Percentiles rank a stretch among this genome's conserved stretches.
Conservation (phyloP, 2,329 filamentous ascomycete genomes). For the Polychaeton citri region DNA sequence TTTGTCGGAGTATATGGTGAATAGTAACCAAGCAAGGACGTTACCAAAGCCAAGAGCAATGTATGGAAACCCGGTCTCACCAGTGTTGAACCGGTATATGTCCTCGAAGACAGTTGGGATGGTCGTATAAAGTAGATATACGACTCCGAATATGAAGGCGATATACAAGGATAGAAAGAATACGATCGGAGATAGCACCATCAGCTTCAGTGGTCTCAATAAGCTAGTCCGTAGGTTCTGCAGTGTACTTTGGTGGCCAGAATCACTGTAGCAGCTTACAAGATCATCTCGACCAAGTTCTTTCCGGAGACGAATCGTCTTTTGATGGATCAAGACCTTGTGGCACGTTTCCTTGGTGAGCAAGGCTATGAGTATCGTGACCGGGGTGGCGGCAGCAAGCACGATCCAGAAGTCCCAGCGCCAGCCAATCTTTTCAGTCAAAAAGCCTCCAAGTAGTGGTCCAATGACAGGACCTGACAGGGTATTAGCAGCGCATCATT, state of each 20-base stretch:
- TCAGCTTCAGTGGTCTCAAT: neutral
- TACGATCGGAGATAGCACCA: neutral
- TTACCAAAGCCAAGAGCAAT: constrained; percentile 10
- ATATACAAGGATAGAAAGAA: neutral
- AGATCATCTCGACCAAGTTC: too few relatives aligned
- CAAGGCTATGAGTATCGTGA: too few relatives aligned
- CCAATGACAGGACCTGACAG: too few relatives aligned
- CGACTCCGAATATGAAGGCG: neutral
- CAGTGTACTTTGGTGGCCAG: too few relatives aligned
- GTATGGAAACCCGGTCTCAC: constrained; percentile 7
- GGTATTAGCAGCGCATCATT: too few relatives aligned
- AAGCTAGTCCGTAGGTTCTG: too few relatives aligned
- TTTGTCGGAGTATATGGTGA: constrained; percentile 4
- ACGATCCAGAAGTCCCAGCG: constrained; percentile 29
- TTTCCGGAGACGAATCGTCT: too few relatives aligned
- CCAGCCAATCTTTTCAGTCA: constrained; percentile 36
- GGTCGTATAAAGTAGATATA: neutral
- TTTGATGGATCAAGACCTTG: too few relatives aligned
- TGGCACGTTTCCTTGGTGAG: too few relatives aligned
- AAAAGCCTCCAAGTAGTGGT: constrained; percentile 38
- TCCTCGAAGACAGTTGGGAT: neutral
- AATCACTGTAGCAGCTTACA: too few relatives aligned
- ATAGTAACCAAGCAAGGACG: constrained; percentile 6
- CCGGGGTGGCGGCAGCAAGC: too few relatives aligned
- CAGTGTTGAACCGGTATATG: neutral